Evolutionary conservation across 2,329 filamentous ascomycete species (phyloP).

Genomic region (Aschersonia sp.): DNA sequence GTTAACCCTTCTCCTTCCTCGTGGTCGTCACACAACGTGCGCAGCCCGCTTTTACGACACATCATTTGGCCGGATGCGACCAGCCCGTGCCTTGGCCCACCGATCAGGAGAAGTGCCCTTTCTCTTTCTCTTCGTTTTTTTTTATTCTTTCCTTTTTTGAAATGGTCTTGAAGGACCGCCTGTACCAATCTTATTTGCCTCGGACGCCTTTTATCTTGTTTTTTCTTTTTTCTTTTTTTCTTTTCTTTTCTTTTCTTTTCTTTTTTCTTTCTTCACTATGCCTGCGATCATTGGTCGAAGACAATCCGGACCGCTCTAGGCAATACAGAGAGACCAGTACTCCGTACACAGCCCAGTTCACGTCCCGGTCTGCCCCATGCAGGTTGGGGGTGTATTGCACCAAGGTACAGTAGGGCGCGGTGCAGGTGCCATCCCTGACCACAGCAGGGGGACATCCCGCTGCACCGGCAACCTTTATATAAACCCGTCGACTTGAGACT

Average conservation of each 20-base stretch:
- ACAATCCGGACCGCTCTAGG: too few species aligned
- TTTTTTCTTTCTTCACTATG: too few species aligned
- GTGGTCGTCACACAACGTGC: neutral
- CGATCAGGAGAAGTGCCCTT: neutral
- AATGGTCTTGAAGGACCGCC: neutral
- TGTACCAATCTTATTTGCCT: too few species aligned
- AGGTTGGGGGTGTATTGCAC: too few species aligned
- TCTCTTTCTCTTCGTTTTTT: too few species aligned
- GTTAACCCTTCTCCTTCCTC: neutral
- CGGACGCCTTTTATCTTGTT: too few species aligned
- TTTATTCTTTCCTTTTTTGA: neutral
- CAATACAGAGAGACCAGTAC: too few species aligned
- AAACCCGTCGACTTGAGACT: neutral
- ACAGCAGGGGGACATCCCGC: neutral
- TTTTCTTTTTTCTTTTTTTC: too few species aligned
- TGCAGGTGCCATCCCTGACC: neutral
- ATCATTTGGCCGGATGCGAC: neutral
- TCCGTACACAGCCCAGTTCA: too few species aligned
- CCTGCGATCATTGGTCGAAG: too few species aligned
- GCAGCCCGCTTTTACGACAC: neutral
- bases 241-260: too few species aligned
- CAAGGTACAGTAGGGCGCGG: neutral
- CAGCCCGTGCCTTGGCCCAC: neutral
- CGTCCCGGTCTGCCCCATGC: too few species aligned
- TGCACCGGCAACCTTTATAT: neutral